Evolutionary conservation across 2,329 filamentous ascomycete genomes (phyloP), one percentile per base, ranked within the genome.

Genomic region (Blastomyces emzantsi): DNA sequence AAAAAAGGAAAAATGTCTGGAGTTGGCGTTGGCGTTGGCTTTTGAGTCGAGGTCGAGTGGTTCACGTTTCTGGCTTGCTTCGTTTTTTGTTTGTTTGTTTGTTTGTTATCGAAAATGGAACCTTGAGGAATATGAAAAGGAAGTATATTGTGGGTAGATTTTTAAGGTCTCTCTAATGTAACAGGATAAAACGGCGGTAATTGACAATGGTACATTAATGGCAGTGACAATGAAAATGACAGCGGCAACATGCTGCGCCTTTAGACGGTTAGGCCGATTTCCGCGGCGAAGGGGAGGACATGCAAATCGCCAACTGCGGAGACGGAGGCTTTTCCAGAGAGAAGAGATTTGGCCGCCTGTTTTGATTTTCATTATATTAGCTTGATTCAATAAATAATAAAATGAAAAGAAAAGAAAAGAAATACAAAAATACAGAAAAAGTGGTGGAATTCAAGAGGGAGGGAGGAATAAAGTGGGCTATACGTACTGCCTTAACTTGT

Each of bases 181-280:
- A 60, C 41, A 49, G 41, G 41, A 43, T 6, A 22, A 22, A 55
- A 55, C 3, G 9, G 28, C 13, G 22, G 49, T 15, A 52, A 17
- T 52, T 52, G 49, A 15, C 22, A 15, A 28, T 22, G 49, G 41
- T 43, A 19, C 41, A 43, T 43, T 22, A 52, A 6, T 52, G 22
- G 49, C 22, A 17, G 28, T 28, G 25, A 28, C 13, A 52, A 52
- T n/a, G 30, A 17, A 2, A 45, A 60, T 2, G 41, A 39, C 19
- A 25, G 17, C 30, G 6, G n/a, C 11, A 47, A 47, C 8, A 36
- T 19, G n/a, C 9, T 19, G 7, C 22, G 9, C 36, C n/a, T 74
- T 85, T 95, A 99, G 85, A 96, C 91, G 77, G 88, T 90, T 75
- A 99, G 85, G 71, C 93, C 95, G 76, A 99, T 83, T 75, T 99